Base-by-base conservation (phyloP, 2,329 filamentous ascomycete species). In the Clonostachys rhizophaga region DNA sequence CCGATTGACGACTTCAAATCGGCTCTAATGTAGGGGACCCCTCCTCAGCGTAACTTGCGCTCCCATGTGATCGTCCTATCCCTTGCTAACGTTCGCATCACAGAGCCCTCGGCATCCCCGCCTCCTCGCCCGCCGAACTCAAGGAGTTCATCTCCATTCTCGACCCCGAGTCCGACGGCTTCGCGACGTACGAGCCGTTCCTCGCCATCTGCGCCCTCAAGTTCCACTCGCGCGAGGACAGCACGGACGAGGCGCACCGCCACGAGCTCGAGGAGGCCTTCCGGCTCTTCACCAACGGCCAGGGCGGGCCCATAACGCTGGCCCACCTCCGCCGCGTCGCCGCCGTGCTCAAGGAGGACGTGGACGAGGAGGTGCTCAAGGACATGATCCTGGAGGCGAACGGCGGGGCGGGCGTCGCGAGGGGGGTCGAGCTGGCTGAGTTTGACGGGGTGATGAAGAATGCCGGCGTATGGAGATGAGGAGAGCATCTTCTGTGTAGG, bases 361-460 rank as follows among this genome's bases (percentile, higher is more conserved):
- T 95, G 20, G 81, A 82, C 49, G 94, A 97, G 58, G 85, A 89
- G 43, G 68, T 95, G 60, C 70, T 99, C 60, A 83, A 81, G 69
- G 91, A 96, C 71, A 99, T 99, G 94, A 86, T 99, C 49, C 72
- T 91, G 43, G 92, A 97, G 74, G 94, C 92, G 43, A 96, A 95
- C 65, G 89, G 88, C 4, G 90, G 89, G 2, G 82, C 78, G 5
- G 85, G 87, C 14, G 78, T 87, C 11, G 80, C 74, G 36, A 78
- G 74, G 48, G 89, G 87, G 8, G 92, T 95, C 10, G 81, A 74
- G 39, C 73, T 84, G 59, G 84, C 87, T 45, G 89, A 96, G 60
- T 96, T 96, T 68, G 86, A 91, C 66, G 81, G 81, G 47, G 88
- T 96, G 6, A 92, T 96, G 90, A 80, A 76, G 54, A 76, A 87